phyloP scores from a whole-genome alignment of 1,139 yeast genomes.

The Geotrichum australiense region DNA sequence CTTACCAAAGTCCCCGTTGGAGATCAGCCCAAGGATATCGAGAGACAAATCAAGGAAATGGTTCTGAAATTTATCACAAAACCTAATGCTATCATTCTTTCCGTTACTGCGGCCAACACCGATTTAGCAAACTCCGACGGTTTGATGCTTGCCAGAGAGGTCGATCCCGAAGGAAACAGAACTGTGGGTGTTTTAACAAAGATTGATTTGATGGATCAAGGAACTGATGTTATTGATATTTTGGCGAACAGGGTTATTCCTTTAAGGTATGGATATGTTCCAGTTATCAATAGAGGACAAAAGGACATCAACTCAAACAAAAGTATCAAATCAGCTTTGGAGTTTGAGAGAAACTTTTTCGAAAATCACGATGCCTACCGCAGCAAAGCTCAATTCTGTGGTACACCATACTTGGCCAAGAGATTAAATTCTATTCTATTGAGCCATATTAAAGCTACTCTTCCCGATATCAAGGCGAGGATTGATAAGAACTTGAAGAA shows the following conservation, averaged over 20 bases:
- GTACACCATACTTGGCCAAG: conserved; percentile 96
- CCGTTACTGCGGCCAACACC: conserved; percentile 95
- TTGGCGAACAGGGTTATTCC: conserved; percentile 95
- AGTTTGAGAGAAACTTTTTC: conserved; percentile 72
- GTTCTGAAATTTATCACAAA: conserved; percentile 85
- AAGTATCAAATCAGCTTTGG: conserved; percentile 82
- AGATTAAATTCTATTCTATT: conserved; percentile 82
- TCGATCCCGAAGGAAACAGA: conserved; percentile 94
- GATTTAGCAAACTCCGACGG: conserved; percentile 98
- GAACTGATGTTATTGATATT: conserved; percentile 97
- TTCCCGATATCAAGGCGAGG: conserved; percentile 91
- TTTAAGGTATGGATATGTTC: conserved; percentile 90
- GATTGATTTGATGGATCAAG: conserved; percentile 96
- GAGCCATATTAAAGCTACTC: conserved; percentile 88
- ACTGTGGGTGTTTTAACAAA: conserved; percentile 96
- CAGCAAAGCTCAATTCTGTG: conserved; percentile 88
- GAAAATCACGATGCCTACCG: conserved; percentile 92
- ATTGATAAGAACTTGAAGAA: conserved; percentile 85
- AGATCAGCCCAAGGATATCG: conserved; percentile 97
- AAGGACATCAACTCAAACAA: conserved; percentile 85
- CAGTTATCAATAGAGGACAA: conserved; percentile 97
- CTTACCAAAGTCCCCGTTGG: conserved; percentile 98
- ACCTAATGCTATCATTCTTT: conserved; percentile 91
- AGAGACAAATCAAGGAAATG: conserved; percentile 92
- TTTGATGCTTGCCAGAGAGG: conserved; percentile 90